phyloP scores from a whole-genome alignment of 1,284 basidiomycete species.

The Ganoderma lingzhi region DNA sequence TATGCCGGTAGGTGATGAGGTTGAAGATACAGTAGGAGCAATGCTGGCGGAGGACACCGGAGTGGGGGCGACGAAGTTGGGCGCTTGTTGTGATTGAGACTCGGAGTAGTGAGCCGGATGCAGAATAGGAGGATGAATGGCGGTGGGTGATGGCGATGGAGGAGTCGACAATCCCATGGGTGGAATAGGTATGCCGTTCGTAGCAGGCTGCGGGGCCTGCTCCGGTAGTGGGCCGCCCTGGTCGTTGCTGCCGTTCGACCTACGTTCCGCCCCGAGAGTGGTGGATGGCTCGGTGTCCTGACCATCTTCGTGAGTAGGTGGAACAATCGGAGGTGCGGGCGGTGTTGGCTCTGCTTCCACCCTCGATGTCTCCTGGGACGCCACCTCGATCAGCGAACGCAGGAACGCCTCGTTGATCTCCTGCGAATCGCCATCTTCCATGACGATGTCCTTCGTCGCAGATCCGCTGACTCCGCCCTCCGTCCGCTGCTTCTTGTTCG shows the following conservation, averaged over 20 bases:
- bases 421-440: background rate
- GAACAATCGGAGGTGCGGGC: background rate
- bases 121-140: background rate
- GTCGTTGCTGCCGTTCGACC: background rate
- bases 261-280: background rate
- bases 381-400: background rate
- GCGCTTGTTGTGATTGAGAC: background rate
- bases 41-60: background rate
- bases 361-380: background rate
- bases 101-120: background rate
- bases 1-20: background rate
- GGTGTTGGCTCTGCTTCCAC: background rate
- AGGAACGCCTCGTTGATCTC: background rate
- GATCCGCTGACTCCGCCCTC: background rate
- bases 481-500: constrained; percentile 19
- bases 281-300: background rate
- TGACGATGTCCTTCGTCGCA: background rate
- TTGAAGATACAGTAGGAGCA: background rate
- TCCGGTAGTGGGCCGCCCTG: background rate
- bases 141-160: background rate
- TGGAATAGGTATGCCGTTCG: background rate
- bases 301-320: background rate
- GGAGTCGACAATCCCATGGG: background rate
- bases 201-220: background rate
- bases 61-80: background rate